These are phyloP conservation scores for Termitomyces sp. DNA, from an alignment of 768 basidiomycete genomes.

Conservation along the genomic window DNA sequence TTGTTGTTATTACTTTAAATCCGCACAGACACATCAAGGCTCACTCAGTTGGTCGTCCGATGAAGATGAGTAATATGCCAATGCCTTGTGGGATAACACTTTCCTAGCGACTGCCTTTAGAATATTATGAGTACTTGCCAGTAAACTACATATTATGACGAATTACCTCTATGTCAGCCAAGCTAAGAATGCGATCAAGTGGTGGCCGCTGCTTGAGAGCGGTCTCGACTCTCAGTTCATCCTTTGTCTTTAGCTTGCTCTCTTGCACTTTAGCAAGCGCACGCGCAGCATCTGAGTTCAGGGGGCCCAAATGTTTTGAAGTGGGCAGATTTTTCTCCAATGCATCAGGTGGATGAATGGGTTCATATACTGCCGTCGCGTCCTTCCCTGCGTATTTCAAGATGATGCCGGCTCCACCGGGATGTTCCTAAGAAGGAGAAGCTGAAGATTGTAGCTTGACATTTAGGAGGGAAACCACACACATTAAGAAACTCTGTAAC, in stretches of 20 bases:
- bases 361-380: constrained; percentile 71
- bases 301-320: constrained; percentile 67
- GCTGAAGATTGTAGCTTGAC: background rate
- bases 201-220: constrained; percentile 60
- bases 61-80: constrained; percentile 82
- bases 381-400: constrained; percentile 81
- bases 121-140: background rate
- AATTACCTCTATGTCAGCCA: constrained; percentile 78
- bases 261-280: constrained; percentile 29
- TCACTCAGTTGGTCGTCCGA: constrained; percentile 80
- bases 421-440: constrained; percentile 50
- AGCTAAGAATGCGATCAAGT: constrained; percentile 61
- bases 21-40: constrained; percentile 16
- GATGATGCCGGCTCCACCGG: constrained; percentile 80
- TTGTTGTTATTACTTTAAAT: constrained; percentile 13
- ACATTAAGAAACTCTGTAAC: constrained; percentile 75
- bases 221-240: constrained; percentile 61
- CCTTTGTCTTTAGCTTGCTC: constrained; percentile 51
- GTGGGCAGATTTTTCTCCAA: constrained; percentile 64
- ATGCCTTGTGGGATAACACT: constrained; percentile 67
- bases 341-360: constrained; percentile 82
- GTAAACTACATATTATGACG: background rate
- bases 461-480: constrained; percentile 8
- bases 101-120: constrained; percentile 63
- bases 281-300: constrained; percentile 42